phyloP scores from a whole-genome alignment of 495 filamentous ascomycete genomes.

The Daldinia bambusicola region DNA sequence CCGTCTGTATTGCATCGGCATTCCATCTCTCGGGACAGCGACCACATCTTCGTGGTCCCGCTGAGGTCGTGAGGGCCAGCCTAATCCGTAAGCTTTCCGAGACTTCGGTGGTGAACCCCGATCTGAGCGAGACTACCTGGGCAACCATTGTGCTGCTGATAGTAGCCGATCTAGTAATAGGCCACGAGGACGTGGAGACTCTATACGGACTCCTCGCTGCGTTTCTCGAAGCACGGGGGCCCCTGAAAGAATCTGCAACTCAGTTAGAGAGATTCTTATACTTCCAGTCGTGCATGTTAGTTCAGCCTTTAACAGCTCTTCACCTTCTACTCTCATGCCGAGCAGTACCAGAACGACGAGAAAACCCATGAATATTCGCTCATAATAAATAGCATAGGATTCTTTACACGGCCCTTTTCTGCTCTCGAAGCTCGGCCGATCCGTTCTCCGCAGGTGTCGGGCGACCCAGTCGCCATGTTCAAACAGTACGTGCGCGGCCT shows the following conservation, averaged over 20 bases:
- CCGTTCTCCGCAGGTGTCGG: neutral
- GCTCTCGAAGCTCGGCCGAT: neutral
- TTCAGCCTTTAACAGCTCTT: neutral
- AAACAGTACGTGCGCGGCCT: constrained; percentile 3
- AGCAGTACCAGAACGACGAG: neutral
- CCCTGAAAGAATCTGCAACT: neutral
- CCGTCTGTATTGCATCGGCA: constrained; percentile 24
- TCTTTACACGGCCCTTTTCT: constrained; percentile 2
- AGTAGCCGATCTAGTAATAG: constrained; percentile 16
- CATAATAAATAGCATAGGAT: neutral
- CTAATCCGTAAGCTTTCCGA: constrained; percentile 18
- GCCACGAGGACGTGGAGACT: constrained; percentile 17
- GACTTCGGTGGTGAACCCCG: constrained; percentile 1
- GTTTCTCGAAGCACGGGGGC: constrained; percentile 16
- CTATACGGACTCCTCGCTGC: constrained; percentile 3
- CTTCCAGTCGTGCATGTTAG: constrained; percentile 1
- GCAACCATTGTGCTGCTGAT: constrained; percentile 16
- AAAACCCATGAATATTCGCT: neutral
- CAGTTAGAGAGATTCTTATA: neutral
- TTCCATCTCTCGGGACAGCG: constrained; percentile 13
- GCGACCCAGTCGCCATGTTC: constrained; percentile 7
- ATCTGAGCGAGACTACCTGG: constrained; percentile 25
- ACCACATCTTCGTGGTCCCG: constrained; percentile 12
- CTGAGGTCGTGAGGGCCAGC: constrained; percentile 20
- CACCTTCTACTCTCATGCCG: neutral